Evolutionary conservation across 2,329 filamentous ascomycete genomes (phyloP), one percentile per base, ranked within the genome.

Genomic region (Cladobotryum mycophilum): DNA sequence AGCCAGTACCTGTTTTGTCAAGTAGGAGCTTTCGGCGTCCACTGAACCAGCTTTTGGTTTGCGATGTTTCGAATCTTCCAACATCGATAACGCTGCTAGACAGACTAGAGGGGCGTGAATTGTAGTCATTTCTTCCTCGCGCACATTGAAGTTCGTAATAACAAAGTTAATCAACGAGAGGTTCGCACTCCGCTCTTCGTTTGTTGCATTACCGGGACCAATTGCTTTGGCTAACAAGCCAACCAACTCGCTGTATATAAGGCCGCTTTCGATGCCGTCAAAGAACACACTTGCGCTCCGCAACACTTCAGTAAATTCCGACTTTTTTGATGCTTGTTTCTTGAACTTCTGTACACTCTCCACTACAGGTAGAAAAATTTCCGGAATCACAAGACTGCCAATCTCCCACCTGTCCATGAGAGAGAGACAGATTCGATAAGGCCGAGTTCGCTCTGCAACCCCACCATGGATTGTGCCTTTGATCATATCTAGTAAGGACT

Each of bases 321-420:
- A 70, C 61, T 85, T 86, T n/a, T 77, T 78, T 1, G 78, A 68
- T 11, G 86, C 81, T 47, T 73, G 74, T 22, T 74, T 71, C 66
- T 90, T 85, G 70, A 90, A 97, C 42, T 76, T 72, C 57, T 85
- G 83, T 36, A 95, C 85, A 59, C 86, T 95, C 63, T 85, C 79
- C 59, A 99, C 81, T 22, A 92, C 84, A 3, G 91, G 88, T 13
- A 96, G 74, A 62, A 99, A 97, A 13, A 97, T 81, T 54, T 89
- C 85, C 0, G 91, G 88, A 2, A 97, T 86, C 43, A 99, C 84
- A 15, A 92, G 76, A 1, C 89, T 89, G 30, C 93, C 93, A 57
- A 99, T 92, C 66, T 99, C 93, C 91, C 90, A 97, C 52, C 91
- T 84, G 69, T 99, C 93, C 93, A 99, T 97, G 47, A 99, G 75